Base-by-base conservation (phyloP, 305 asterid genomes). In the Nicotiana rustica region DNA sequence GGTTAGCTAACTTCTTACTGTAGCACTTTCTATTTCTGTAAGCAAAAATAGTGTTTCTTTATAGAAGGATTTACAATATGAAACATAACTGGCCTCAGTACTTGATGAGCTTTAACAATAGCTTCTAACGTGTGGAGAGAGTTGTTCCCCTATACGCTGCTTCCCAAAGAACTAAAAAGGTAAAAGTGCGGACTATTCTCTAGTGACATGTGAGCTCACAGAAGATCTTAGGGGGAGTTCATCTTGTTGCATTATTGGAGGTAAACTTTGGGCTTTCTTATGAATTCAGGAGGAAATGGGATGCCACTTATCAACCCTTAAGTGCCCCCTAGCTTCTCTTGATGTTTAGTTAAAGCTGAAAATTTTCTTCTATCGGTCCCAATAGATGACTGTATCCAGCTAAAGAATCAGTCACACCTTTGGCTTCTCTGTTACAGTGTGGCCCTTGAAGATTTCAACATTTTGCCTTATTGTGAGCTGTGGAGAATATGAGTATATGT, bases 161-260 rank as follows among this genome's bases (percentile, higher is more conserved):
- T 68, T 29, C 56, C 56, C 2, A 36, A 38, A 68, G 56, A 68
- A 38, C 56, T 68, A 9, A 68, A 68, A 38, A 38, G 1, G 29
- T 36, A 67, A 14, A 18, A 41, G 10, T 60, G 59, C 18, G 12
- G 59, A 41, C 10, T 70, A 18, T 18, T 70, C 78, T 44, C 59
- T 18, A 10, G 59, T 70, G 44, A 41, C 59, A 70, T 70, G 18
- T 10, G 5, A 18, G 57, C 10, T 47, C 13, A 44, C 61, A n/a
- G 13, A 47, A 47, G 29, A 77, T 57, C 67, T 31, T 21, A n/a
- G n/a, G 3, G 78, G 78, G 21, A 71, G 47, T 31, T 65, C 18
- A 29, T 65, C 36, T 65, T 65, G 70, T 65, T 65, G 44, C 41
- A 65, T 31, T 13, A 29, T 65, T 65, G 70, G 70, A 12, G 70